Percentiles rank a stretch among this genome's conserved stretches.
Evolutionary conservation across 1,139 yeast species (phyloP).

Genomic region (Candida sanyaensis): DNA sequence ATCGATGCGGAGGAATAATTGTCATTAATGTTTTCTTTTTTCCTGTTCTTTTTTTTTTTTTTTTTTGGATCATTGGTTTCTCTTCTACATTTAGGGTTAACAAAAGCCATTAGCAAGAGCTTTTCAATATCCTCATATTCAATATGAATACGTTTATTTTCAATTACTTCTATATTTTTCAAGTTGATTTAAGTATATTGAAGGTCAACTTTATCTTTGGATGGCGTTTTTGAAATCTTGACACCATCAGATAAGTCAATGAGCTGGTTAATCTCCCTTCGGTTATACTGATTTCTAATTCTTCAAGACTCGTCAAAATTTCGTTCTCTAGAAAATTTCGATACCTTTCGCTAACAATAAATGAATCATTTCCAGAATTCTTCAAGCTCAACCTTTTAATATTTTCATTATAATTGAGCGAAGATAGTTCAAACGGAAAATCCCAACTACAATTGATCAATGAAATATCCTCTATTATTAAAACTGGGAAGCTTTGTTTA

Average conservation of each 20-base stretch:
- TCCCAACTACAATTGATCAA: slow-evolving; percentile 47
- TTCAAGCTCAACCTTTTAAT: slow-evolving; percentile 22
- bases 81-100: too few species aligned
- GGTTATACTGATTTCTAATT: slow-evolving; percentile 2
- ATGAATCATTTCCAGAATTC: slow-evolving; percentile 31
- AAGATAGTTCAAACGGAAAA: slow-evolving; percentile 39
- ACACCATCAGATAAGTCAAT: background rate
- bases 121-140: too few species aligned
- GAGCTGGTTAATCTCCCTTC: background rate
- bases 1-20: too few species aligned
- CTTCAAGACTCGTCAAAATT: slow-evolving; percentile 21
- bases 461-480: slow-evolving; percentile 15
- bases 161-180: too few species aligned
- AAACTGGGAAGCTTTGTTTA: slow-evolving; percentile 7
- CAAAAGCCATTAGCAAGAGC: too few species aligned
- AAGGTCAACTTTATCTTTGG: too few species aligned
- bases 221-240: background rate
- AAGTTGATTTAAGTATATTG: too few species aligned
- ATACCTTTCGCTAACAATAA: slow-evolving; percentile 41
- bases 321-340: slow-evolving; percentile 26
- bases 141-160: too few species aligned
- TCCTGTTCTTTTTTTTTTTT: background rate
- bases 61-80: background rate
- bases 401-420: slow-evolving; percentile 32
- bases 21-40: too few species aligned